A percentile compares a stretch with the other conserved stretches of the same genome.
Evolutionary conservation across 345 rosid species (phyloP).

Genomic region (Luvunga scandens): DNA sequence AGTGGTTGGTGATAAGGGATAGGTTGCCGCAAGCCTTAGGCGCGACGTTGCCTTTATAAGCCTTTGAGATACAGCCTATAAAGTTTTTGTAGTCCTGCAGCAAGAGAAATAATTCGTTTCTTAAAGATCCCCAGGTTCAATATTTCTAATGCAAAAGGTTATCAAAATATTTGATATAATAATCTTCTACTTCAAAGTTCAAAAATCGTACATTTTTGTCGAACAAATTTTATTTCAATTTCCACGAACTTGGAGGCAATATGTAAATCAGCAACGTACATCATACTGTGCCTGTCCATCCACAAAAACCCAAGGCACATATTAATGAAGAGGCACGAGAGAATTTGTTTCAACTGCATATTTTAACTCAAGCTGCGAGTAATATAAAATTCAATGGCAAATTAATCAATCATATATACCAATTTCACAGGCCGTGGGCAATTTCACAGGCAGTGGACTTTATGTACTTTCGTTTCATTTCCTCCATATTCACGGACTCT

Average conservation of each 20-base stretch:
- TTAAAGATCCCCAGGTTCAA: neutral
- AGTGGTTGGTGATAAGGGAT: conserved; percentile 17
- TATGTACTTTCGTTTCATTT: too few species aligned
- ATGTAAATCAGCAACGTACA: conserved; percentile 36
- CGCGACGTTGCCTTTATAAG: neutral
- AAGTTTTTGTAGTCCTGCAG: too few species aligned
- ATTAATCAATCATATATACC: neutral
- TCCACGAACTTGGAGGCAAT: neutral
- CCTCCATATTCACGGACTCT: too few species aligned
- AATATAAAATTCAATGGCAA: neutral
- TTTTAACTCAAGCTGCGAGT: conserved; percentile 70
- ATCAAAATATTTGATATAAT: neutral
- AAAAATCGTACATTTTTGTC: neutral
- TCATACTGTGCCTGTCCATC: conserved; percentile 89
- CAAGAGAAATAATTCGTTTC: neutral
- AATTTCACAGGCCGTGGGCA: neutral
- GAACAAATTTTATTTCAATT: neutral
- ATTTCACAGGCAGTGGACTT: too few species aligned
- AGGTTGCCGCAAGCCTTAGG: conserved; percentile 55
- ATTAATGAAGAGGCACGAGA: conserved; percentile 79
- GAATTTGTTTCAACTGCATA: conserved; percentile 81
- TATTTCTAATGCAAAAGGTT: too few species aligned
- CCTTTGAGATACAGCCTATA: too few species aligned
- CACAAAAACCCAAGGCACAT: conserved; percentile 95
- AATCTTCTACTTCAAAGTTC: neutral